Base-by-base conservation (phyloP, 2,329 filamentous ascomycete species). In the Aspergillus tubingensis region DNA sequence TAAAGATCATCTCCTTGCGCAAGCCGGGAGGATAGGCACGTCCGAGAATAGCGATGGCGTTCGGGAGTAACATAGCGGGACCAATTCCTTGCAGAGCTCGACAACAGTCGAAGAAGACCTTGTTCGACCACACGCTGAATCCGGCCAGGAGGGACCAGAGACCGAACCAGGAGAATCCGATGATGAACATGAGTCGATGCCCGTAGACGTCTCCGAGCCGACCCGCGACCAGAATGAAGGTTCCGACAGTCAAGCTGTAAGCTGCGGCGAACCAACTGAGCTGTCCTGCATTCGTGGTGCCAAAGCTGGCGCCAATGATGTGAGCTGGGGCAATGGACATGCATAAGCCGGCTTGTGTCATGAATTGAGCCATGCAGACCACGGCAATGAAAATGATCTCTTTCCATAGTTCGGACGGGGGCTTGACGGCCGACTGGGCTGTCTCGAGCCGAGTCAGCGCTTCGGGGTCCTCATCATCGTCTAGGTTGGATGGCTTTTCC, bases 41-140 rank as follows among this genome's bases (percentile, higher is more conserved):
- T 7, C 86, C 87, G 0, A 90, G 72, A 15, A 91, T 79, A 1
- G 86, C 87, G 13, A 90, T 74, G 0, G 80, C 86, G 64, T 89
- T 91, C 1, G 88, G 88, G 27, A 90, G 76, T 7, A 83, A 76
- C 21, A 91, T 76, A 0, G 87, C 86, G 0, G 86, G 85, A 0
- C 88, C 88, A 5, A 78, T 75, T 1, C 75, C 85, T 61, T 87
- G 85, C 2, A 87, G 71, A 0, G 81, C 83, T 5, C 85, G 79
- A 19, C 79, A 79, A 38, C 81, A 76, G 63, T 83, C 76, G 65
- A 85, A 85, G n/a, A 83, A 76, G 0, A 77, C 72, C 5, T 78
- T 83, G 63, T 59, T 68, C 3, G 69, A 44, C 75, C 75, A 50
- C 64, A 75, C 73, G 36, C 67, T 68, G 41, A 78, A 70, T 0